Evolutionary conservation across 73 alveolate genomes (phyloP).

Genomic region (Paramecium tetraurelia): DNA sequence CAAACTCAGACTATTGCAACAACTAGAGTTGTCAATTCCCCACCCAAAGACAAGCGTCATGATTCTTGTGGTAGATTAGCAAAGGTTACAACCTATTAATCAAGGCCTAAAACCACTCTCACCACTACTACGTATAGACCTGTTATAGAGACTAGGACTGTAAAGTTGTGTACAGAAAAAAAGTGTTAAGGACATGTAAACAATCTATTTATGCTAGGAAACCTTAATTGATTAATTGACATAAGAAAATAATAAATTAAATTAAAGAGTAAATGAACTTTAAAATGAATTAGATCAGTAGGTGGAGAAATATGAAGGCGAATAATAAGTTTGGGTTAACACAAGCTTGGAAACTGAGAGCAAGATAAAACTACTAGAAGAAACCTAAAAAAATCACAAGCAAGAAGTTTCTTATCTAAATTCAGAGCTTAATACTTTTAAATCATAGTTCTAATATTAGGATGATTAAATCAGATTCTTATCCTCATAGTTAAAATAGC

Average conservation of each 20-base stretch:
- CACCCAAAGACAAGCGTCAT: not conserved
- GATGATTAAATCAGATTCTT: not conserved
- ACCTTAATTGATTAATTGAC: not conserved
- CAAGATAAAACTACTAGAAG: not conserved
- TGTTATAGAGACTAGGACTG: constrained; percentile 8
- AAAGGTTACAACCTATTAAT: not conserved
- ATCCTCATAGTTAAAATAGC: not conserved
- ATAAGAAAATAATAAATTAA: not conserved
- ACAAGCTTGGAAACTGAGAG: not conserved
- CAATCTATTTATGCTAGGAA: not conserved
- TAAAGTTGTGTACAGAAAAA: not conserved
- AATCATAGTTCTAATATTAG: not conserved
- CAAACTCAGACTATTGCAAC: not conserved
- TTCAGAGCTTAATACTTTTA: not conserved
- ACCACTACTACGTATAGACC: not conserved
- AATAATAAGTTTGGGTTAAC: not conserved
- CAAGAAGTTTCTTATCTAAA: not conserved
- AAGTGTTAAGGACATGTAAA: not conserved
- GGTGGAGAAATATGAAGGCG: not conserved
- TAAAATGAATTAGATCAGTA: not conserved
- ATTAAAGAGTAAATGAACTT: not conserved
- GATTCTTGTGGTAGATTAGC: constrained; percentile 9
- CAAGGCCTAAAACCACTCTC: not conserved
- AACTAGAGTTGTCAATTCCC: constrained; percentile 12
- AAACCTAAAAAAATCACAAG: not conserved